These are phyloP conservation scores for Penicillium sp. DNA, from an alignment of 2,329 filamentous ascomycete genomes.

Conservation along the genomic window DNA sequence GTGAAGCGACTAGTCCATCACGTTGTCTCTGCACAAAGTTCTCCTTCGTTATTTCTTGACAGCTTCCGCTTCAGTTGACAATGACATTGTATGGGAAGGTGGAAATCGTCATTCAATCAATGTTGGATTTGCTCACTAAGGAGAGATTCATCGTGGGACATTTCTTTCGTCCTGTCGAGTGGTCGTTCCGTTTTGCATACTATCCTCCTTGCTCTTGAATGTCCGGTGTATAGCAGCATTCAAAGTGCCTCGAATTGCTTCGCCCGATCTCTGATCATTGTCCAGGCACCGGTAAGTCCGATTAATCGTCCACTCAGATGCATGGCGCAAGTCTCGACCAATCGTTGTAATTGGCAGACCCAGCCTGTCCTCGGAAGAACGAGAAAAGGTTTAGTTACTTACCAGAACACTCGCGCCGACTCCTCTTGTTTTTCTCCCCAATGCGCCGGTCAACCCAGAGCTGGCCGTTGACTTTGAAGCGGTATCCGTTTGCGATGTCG, in stretches of 20 bases:
- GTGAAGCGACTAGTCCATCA: no score
- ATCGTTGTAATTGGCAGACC: no score
- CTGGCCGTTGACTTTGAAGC: slow-evolving; percentile 2
- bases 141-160: no score
- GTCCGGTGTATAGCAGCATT: slow-evolving; percentile 35
- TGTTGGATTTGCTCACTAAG: no score
- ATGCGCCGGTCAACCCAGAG: slow-evolving; percentile 12
- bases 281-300: not conserved
- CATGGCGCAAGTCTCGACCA: not conserved
- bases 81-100: no score
- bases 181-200: no score
- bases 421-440: slow-evolving; percentile 24
- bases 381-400: slow-evolving; percentile 12
- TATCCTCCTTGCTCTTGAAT: slow-evolving; percentile 13
- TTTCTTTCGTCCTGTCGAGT: no score
- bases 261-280: slow-evolving; percentile 33
- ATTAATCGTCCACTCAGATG: not conserved
- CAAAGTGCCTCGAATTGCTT: slow-evolving; percentile 35
- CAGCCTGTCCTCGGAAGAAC: no score
- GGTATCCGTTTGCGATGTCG: not conserved
- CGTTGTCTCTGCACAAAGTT: no score
- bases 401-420: slow-evolving; percentile 32
- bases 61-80: no score
- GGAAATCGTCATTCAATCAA: no score
- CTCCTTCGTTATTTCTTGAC: no score